A percentile compares a stretch with the other conserved stretches of the same genome.
Conservation (phyloP, 805 yeast species). For the Yarrowia osloensis region DNA sequence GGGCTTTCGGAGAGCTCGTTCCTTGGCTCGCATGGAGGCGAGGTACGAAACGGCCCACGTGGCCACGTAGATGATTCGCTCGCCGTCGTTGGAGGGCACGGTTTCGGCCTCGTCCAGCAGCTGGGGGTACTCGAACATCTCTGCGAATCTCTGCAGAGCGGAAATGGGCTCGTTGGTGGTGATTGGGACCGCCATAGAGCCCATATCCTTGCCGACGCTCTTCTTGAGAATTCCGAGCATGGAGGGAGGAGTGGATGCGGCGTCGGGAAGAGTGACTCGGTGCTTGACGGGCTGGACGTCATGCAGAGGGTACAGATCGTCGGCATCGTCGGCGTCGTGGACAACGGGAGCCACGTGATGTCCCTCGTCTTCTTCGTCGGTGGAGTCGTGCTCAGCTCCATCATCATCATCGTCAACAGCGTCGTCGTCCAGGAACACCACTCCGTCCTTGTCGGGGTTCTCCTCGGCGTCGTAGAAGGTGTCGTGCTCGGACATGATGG, state of each 20-base stretch:
- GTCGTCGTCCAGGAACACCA: conserved; percentile 35
- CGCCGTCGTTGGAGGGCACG: conserved; percentile 51
- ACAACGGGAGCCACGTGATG: conserved; percentile 30
- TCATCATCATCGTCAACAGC: conserved; percentile 34
- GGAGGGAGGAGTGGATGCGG: conserved; percentile 76
- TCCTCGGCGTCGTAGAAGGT: conserved; percentile 36
- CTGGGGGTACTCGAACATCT: conserved; percentile 72
- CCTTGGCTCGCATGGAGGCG: conserved; percentile 70
- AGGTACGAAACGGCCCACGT: conserved; percentile 78
- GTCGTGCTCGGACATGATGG: conserved; percentile 35
- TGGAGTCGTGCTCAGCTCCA: conserved; percentile 32
- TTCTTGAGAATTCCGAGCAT: conserved; percentile 76
- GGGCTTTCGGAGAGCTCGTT: conserved; percentile 81
- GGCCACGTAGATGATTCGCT: conserved; percentile 67
- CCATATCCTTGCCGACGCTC: conserved; percentile 87
- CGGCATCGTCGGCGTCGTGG: conserved; percentile 32
- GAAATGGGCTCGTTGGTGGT: conserved; percentile 90
- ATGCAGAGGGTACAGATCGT: conserved; percentile 68
- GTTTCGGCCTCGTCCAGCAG: conserved; percentile 65
- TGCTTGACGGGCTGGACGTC: conserved; percentile 48
- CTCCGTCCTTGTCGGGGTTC: conserved; percentile 34
- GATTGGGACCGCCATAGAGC: conserved; percentile 87
- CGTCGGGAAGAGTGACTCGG: conserved; percentile 56
- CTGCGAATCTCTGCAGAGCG: conserved; percentile 76
- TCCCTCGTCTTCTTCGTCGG: conserved; percentile 32